These are phyloP conservation scores for Suillus spraguei DNA, from an alignment of 768 basidiomycete genomes.

Conservation along the genomic window DNA sequence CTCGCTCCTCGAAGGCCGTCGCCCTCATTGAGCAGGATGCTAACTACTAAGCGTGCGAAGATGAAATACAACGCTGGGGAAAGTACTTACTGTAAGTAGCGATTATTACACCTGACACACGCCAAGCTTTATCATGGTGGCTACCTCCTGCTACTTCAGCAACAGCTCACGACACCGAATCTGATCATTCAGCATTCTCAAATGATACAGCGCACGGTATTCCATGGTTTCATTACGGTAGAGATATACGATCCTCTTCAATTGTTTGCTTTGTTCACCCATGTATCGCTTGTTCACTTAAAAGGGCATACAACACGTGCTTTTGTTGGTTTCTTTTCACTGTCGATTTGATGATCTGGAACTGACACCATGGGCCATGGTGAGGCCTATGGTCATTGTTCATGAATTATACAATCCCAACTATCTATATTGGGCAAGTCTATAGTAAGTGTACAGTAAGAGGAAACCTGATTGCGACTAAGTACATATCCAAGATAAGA, in stretches of 20 bases:
- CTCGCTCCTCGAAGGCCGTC: slow-evolving; percentile 51
- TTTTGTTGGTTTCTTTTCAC: not conserved
- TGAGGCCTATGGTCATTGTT: too few species aligned
- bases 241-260: not conserved
- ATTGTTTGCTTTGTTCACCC: not conserved
- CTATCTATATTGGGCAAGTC: not conserved
- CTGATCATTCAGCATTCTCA: too few species aligned
- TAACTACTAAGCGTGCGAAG: not conserved
- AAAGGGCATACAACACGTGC: too few species aligned
- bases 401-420: not conserved
- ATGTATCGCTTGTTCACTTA: not conserved
- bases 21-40: slow-evolving; percentile 49
- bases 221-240: not conserved
- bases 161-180: too few species aligned
- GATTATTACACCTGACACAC: not conserved
- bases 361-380: not conserved
- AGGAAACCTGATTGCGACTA: not conserved
- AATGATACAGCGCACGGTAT: too few species aligned
- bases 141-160: too few species aligned
- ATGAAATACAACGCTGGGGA: not conserved
- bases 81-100: not conserved
- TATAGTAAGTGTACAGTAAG: not conserved
- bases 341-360: not conserved
- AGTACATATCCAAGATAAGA: not conserved
- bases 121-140: too few species aligned